Evolutionary conservation across 2,329 filamentous ascomycete genomes (phyloP), one percentile per base, ranked within the genome.

Genomic region (Daldinia eschscholtzii): DNA sequence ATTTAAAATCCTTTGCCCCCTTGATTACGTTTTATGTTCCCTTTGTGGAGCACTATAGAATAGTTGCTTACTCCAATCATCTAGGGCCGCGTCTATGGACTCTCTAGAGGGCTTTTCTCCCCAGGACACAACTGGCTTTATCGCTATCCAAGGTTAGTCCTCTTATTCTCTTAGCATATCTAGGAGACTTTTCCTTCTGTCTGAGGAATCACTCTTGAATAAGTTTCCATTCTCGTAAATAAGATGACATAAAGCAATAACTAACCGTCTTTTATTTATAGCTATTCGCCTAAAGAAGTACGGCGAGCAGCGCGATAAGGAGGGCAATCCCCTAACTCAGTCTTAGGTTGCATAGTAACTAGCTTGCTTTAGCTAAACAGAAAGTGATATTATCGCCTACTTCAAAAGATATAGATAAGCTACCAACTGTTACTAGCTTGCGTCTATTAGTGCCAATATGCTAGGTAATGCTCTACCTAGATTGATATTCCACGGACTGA

Each of bases 271-370:
- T 48, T 48, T 39, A 12, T 39, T 12, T 39, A 39, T 10, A 55
- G 88, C 88, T 71, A 91, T 92, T 72, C 84, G 88, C 50, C 81
- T 91, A 57, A 83, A 89, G 81, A 90, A 87, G 80, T 86, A 59
- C 37, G 57, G 57, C 28, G 57, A 59, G 57, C 23, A 35, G n/a
- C n/a, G 33, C 28, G 33, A 48, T 5, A 33, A 30, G 15, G 26
- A 59, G 2, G 57, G 57, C 30, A 46, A 20, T 20, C 41, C 57
- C 28, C 42, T 59, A 4, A 59, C 44, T n/a, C 26, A 57, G 30
- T 56, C 53, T 7, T 52, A 57, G 13, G 20, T 18, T 26, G 23
- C 6, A n/a, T 18, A 42, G 15, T 23, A n/a, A n/a, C n/a, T 2
- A 6, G 6, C 13, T 55, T 55, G 7, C 30, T 39, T 35, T 20